phyloP scores from a whole-genome alignment of 2,329 filamentous ascomycete genomes.

The Emmonsiellopsis sp. region DNA sequence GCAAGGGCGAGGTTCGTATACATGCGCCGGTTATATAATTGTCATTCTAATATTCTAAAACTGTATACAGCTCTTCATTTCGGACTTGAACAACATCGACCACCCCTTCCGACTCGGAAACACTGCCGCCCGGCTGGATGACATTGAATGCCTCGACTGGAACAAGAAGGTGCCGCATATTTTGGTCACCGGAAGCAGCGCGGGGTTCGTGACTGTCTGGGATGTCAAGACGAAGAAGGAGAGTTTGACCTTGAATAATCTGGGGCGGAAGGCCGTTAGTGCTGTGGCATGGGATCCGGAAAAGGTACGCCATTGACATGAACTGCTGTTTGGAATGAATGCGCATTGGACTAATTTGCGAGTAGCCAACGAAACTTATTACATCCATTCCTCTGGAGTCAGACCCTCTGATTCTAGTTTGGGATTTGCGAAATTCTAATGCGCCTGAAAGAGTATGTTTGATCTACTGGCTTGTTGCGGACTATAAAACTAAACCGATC shows the following conservation, averaged over 20 bases:
- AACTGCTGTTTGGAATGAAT: slow-evolving; percentile 3
- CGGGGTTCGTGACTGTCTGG: slow-evolving; percentile 96
- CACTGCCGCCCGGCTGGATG: slow-evolving; percentile 78
- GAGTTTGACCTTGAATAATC: slow-evolving; percentile 83
- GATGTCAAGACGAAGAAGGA: slow-evolving; percentile 98
- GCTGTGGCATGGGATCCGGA: slow-evolving; percentile 96
- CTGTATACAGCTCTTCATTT: slow-evolving; percentile 62
- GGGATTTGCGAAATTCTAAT: slow-evolving; percentile 94
- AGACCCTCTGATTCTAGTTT: slow-evolving; percentile 78
- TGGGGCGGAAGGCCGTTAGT: slow-evolving; percentile 83
- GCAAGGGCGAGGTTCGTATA: slow-evolving; percentile 65
- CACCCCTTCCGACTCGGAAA: slow-evolving; percentile 86
- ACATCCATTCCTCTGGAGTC: slow-evolving; percentile 87
- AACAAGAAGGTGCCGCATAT: slow-evolving; percentile 98
- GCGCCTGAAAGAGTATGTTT: slow-evolving; percentile 60
- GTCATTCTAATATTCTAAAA: slow-evolving; percentile 7
- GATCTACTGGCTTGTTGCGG: not conserved
- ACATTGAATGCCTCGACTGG: slow-evolving; percentile 95
- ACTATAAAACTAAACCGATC: slow-evolving; percentile 12
- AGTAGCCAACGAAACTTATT: slow-evolving; percentile 72
- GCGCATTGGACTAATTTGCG: slow-evolving; percentile 12
- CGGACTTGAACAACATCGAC: slow-evolving; percentile 81
- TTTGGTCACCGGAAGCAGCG: slow-evolving; percentile 82
- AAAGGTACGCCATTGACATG: slow-evolving; percentile 42
- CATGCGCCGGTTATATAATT: not conserved